Evolutionary conservation across 2,329 filamentous ascomycete species (phyloP), one percentile per base, ranked within the genome.

Genomic region (Beauveria caledonica): DNA sequence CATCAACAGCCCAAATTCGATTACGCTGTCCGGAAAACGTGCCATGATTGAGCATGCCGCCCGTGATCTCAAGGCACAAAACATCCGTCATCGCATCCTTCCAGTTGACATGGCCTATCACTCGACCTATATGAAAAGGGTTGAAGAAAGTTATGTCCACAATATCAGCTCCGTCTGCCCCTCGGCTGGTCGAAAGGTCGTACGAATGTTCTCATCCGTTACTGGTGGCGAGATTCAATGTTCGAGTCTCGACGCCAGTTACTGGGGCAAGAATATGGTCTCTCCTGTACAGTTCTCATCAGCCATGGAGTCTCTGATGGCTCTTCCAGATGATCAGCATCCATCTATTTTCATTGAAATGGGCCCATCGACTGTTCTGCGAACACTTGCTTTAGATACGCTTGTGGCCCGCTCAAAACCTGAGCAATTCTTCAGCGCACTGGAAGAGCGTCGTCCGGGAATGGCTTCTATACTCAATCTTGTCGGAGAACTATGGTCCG

Each of bases 211-310:
- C 61, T 80, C 78, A 0, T 74, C 77, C 0, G 72, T 78, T 13
- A 72, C 70, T 11, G 72, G 75, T 5, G 33, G 60, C 17, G 44
- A 57, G 10, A 60, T 72, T n/a, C 48, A 63, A 2, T 65, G 68
- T 1, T 39, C 36, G 3, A 63, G 70, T 3, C 63, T 79, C 1
- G 67, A 68, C 8, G 65, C 69, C 1, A 58, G 64, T 0, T 82
- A 82, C 64, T 82, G 80, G 80, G 70, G 71, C 2, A 65, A 70
- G 2, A 82, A 82, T 57, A 65, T 82, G 65, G 71, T 74, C 1
- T 74, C 72, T 2, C 73, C 73, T 0, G 80, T 82, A 9, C 70
- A 73, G 5, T 82, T 78, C 62, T 66, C 72, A 8, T 66, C 70
- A 6, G 78, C 77, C 0, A 62, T 81, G 3, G 62, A 68, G 36